Base-by-base conservation (phyloP, 2,329 filamentous ascomycete genomes). In the Aspergillus novofumigatus region DNA sequence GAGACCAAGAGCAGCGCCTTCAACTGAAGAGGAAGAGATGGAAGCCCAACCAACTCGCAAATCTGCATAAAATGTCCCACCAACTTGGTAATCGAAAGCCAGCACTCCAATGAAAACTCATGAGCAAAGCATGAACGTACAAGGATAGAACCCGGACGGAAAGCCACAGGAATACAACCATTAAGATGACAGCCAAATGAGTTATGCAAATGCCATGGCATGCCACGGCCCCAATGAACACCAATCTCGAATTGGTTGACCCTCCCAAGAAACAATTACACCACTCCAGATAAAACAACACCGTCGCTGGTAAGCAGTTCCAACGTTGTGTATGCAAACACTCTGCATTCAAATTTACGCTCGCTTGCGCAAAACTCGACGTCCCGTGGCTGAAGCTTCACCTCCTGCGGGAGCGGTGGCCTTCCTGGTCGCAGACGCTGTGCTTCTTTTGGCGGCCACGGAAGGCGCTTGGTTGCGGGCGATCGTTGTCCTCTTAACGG, bases 321-420 rank as follows among this genome's bases (percentile, higher is more conserved):
- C 20, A 14, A 47, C 11, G 10, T 11, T 26, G 5, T 7, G n/a
- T 21, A 10, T 44, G n/a, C 7, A 44, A 20, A 4, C 20, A 44
- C 5, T 23, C 7, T 4, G 20, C 45, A 17, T 29, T 56, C 3
- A 14, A 21, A 9, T 49, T 61, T 70, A 76, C 25, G 66, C 70
- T 20, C 75, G 70, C 62, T 76, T 78, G 49, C 77, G 74, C 58
- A 79, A 62, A 11, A 74, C 71, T 52, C 77, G 69, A 32, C 72
- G 72, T 21, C 72, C 71, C 10, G 69, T 61, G 32, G 71, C 61
- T 7, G 71, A 59, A 29, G 68, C 63, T 49, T 77, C 74, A 32
- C 63, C 64, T 32, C 67, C 64, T 10, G 63, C 62, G 11, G 69
- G 59, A 7, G 68, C 66, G 7, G 72, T 70, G 6, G 67, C 69